Evolutionary conservation across 306 rosid genomes (phyloP), one percentile per base, ranked within the genome.

Genomic region (Vigna nakashimae): DNA sequence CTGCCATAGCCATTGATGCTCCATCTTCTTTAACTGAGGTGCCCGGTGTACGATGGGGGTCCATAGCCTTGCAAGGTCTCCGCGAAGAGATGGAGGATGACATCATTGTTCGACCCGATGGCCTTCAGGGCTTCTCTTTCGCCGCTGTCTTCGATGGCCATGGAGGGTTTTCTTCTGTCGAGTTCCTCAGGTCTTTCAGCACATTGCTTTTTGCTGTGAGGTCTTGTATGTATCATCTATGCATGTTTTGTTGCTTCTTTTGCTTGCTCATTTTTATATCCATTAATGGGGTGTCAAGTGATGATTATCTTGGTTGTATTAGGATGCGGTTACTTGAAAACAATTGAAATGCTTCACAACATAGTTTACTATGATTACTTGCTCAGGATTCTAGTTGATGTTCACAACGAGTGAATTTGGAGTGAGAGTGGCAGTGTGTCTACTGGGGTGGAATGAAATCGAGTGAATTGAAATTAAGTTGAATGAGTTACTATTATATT

Each of bases 121-220:
- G 84, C 56, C 87, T 91, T 59, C 76, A 84, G 0, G 91, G 93
- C 42, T 96, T 85, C 83, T 88, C 90, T 38, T 96, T 96, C 32
- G 99, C 99, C 1, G 98, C 97, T 56, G 99, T 96, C 7, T 91
- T 92, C 58, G 99, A 96, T 79, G 99, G 99, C 63, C 99, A 96
- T 75, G 99, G 95, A 42, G 99, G 99, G 15, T 81, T 82, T 77
- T 81, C 93, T 53, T 92, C 99, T 0, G 98, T 86, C 52, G 58
- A 91, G 85, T 92, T 91, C 65, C 97, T 96, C 87, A 91, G 99
- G 99, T 89, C 52, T 75, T 56, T 74, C 59, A 55, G 20, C 28
- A 28, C 1, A 5, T 40, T 9, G 0, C 0, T 12, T 30, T 82
- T 42, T 46, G 9, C 46, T 26, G 28, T 52, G 9, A 15, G 4